Percentiles rank a stretch among this genome's conserved stretches.
phyloP scores from a whole-genome alignment of 345 rosid genomes.

The Eucalyptus decipiens region DNA sequence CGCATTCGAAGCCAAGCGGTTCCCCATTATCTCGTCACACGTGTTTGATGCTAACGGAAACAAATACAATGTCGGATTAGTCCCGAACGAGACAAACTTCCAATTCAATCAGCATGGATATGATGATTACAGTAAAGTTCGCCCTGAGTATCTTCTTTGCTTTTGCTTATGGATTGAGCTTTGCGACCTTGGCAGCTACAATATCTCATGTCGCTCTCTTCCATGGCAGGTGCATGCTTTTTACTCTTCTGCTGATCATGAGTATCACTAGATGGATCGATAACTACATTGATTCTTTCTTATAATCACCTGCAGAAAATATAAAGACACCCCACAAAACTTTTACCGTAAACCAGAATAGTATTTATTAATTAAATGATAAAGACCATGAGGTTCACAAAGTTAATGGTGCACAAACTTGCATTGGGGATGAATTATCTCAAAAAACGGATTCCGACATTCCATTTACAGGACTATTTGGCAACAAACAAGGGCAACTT shows the following conservation, averaged over 20 bases:
- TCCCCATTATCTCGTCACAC: too few relatives aligned
- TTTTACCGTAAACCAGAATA: not conserved
- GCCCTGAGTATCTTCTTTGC: slow-evolving; percentile 17
- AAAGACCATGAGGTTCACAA: not conserved
- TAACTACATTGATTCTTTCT: not conserved
- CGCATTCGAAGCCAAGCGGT: too few relatives aligned
- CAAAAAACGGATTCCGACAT: not conserved
- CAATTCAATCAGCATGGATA: not conserved
- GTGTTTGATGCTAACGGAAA: too few relatives aligned
- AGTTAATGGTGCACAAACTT: not conserved
- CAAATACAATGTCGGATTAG: too few relatives aligned
- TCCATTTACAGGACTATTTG: slow-evolving; percentile 18
- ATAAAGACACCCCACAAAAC: not conserved
- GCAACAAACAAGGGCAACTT: slow-evolving; percentile 20
- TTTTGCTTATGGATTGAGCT: slow-evolving; percentile 21
- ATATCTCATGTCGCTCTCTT: slow-evolving; percentile 30
- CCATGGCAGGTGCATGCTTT: slow-evolving; percentile 18
- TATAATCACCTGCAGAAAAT: not conserved
- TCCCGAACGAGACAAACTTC: too few relatives aligned
- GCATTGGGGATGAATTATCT: not conserved
- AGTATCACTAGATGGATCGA: not conserved
- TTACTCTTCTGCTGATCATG: not conserved
- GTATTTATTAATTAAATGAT: not conserved
- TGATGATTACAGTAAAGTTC: slow-evolving; percentile 20
- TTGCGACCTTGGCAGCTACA: slow-evolving; percentile 15